Evolutionary conservation across 371 early-diverging fungal genomes (phyloP).

Genomic region (Rhizopus microsporus): DNA sequence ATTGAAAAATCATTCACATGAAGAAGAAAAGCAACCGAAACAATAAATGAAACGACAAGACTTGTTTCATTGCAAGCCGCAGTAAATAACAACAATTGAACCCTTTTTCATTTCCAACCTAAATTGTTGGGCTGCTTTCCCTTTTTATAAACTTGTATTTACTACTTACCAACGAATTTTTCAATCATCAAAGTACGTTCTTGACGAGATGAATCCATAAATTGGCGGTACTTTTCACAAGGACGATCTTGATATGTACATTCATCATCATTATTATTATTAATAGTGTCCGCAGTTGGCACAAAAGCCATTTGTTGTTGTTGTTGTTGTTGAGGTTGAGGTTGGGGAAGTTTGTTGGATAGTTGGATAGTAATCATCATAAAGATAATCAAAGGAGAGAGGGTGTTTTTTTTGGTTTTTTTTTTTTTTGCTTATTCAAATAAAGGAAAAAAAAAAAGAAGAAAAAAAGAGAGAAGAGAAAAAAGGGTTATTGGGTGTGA

Average conservation of each 20-base stretch:
- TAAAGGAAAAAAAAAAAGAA: background rate
- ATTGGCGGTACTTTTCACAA: constrained; percentile 32
- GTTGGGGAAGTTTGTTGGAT: background rate
- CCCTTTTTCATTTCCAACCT: constrained; percentile 1
- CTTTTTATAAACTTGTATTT: background rate
- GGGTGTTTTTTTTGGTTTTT: background rate
- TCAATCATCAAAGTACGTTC: constrained; percentile 42
- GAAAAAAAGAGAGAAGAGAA: background rate
- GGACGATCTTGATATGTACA: constrained; percentile 19
- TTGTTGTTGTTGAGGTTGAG: background rate
- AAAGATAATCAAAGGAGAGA: too few species aligned
- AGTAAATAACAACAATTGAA: background rate
- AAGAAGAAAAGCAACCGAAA: constrained; percentile 2
- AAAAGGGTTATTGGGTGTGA: background rate
- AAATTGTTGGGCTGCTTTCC: constrained; percentile 1
- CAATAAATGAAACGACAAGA: background rate
- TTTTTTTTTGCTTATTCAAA: background rate
- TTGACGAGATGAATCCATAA: constrained; percentile 32
- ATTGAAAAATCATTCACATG: background rate
- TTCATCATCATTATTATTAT: background rate
- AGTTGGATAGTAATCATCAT: constrained; percentile 2
- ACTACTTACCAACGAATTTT: constrained; percentile 36
- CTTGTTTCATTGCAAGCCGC: background rate
- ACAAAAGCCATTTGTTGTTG: background rate
- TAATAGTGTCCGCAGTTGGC: background rate